Evolutionary conservation across 2,329 filamentous ascomycete species (phyloP), one percentile per base, ranked within the genome.

Genomic region (Aspergillus uvarum): DNA sequence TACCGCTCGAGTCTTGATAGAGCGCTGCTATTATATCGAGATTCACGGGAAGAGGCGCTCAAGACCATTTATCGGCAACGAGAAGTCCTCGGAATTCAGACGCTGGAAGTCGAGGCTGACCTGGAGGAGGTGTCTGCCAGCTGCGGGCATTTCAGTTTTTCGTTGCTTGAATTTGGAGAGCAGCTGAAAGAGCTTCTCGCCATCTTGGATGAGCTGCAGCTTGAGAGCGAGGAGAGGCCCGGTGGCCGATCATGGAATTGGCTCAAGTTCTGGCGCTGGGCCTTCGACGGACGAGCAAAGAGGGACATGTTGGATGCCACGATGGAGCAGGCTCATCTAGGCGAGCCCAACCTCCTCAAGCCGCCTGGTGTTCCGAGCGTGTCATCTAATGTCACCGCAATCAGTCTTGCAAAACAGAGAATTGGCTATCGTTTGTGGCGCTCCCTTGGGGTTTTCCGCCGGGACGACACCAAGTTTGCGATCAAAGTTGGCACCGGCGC

Each of bases 91-190:
- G 86, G 86, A 59, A 81, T 87, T 3, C 84, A 87, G 47, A 88
- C 89, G 0, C 83, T 91, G 55, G 89, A 89, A 63, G 84, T 94
- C 8, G 89, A 96, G 71, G 95, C 94, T 2, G 95, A 98, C 74
- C 92, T 96, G 59, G 95, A 99, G 74, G 95, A 99, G 75, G 93
- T 98, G 11, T 93, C 94, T 47, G 94, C 95, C n/a, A 96, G 93
- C 59, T 99, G 95, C 70, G 94, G 95, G 0, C 93, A 98, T 76
- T 99, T 98, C 72, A 94, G 91, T 71, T 97, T 95, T 73, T 96
- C 90, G 48, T 81, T 99, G 26, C 86, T 95, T 63, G 90, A 95
- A 66, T 94, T 98, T 70, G 93, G 92, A 0, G 91, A 96, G 71
- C 92, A 97, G 71, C 90, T 96, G 79, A 87, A 91, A 65, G 85